These are phyloP conservation scores for Diophrys appendiculata DNA, from an alignment of 73 alveolate species.

Conservation along the genomic window DNA sequence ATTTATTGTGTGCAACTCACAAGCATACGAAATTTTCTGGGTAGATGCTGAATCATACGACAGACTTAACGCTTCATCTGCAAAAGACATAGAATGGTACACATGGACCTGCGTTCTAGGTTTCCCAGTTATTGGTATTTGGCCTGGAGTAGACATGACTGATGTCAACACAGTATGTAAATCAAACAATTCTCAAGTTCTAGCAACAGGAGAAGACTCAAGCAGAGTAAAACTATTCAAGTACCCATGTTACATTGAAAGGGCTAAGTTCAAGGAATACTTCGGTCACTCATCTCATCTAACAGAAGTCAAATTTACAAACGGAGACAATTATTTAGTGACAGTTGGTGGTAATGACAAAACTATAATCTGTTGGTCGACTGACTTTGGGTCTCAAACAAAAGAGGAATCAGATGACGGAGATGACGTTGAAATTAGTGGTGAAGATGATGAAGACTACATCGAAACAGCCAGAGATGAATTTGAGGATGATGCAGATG, in stretches of 20 bases:
- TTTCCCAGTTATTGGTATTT: constrained; percentile 95
- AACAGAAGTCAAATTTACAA: constrained; percentile 91
- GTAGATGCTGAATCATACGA: constrained; percentile 79
- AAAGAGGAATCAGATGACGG: background rate
- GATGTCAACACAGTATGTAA: constrained; percentile 92
- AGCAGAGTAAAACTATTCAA: constrained; percentile 89
- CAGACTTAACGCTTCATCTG: constrained; percentile 81
- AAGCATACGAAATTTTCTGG: constrained; percentile 96
- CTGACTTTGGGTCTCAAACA: constrained; percentile 74
- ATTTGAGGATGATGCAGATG: constrained; percentile 56
- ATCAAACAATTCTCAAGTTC: constrained; percentile 67
- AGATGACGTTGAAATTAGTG: constrained; percentile 34
- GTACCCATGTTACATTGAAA: constrained; percentile 94
- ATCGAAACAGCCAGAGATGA: constrained; percentile 14
- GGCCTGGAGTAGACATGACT: constrained; percentile 94
- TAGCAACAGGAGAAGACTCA: constrained; percentile 95
- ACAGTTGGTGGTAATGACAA: constrained; percentile 99
- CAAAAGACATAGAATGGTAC: constrained; percentile 84
- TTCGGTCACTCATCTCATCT: constrained; percentile 98
- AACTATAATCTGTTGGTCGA: constrained; percentile 95
- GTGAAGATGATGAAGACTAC: constrained; percentile 7
- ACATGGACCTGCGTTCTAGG: constrained; percentile 97
- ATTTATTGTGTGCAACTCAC: constrained; percentile 85
- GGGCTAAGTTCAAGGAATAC: constrained; percentile 86
- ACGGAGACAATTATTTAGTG: constrained; percentile 83